Base-by-base conservation (phyloP, 2,329 filamentous ascomycete genomes). In the Verruconis gallopava region DNA sequence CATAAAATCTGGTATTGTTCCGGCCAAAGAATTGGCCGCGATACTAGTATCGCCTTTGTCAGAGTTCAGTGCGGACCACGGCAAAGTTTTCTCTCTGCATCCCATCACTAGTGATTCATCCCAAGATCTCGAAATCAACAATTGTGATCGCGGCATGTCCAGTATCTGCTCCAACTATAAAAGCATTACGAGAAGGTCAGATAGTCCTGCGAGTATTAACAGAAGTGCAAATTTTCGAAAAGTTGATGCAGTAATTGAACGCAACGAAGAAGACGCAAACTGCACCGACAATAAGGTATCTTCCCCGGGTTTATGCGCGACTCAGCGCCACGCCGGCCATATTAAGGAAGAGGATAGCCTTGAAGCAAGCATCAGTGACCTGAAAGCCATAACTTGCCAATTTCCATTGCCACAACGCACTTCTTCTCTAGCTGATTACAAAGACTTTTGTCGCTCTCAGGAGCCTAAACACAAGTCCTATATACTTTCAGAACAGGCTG, bases 311-410 rank as follows among this genome's bases (percentile, higher is more conserved):
- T 30, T 21, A 30, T 44, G 21, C 25, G 41, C 14, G n/a, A 18
- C n/a, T 18, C 18, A 14, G 25, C 44, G 14, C 21, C 21, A 30
- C 11, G 22, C 34, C n/a, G 42, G 33, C 15, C 22, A 32, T 54
- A 50, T 69, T 21, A 68, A 68, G 43, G 66, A 69, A 47, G 66
- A 68, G 45, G 62, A 65, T 47, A 65, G 63, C 44, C 48, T 61
- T 25, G 18, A 62, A 32, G 57, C 53, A 4, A 60, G 58, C 40
- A 52, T 52, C 1, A 54, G 55, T 45, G 57, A 60, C 37, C 41
- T 58, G 32, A 58, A 54, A 47, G 47, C 49, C 34, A 50, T 40
- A 22, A 30, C 13, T 32, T 44, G 40, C 28, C 35, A 36, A 14
- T 42, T 42, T 14, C 40, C 40, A 36, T 20, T 36, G 13, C 40